A percentile compares a stretch with the other conserved stretches of the same genome.
Conservation (phyloP, 345 rosid genomes). For the Mallotus nudiflorus region DNA sequence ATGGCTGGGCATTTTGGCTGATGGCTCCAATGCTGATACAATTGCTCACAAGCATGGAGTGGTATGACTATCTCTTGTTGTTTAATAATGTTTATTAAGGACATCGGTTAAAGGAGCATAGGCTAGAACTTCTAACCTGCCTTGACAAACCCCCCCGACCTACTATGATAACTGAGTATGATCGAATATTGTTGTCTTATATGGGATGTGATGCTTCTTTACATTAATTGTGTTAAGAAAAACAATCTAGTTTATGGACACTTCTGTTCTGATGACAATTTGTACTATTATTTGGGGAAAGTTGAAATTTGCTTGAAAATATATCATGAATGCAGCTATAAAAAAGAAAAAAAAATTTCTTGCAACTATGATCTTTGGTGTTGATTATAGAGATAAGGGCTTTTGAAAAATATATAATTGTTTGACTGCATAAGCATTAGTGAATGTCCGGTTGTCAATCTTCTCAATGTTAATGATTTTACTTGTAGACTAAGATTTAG, state of each 20-base stretch:
- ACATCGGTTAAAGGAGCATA: not conserved
- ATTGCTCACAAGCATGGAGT: constrained; percentile 95
- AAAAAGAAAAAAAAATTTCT: not conserved
- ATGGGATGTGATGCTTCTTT: not conserved
- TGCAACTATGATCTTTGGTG: not conserved
- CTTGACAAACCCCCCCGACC: not conserved
- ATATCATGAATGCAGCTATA: not conserved
- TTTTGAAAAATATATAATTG: not conserved
- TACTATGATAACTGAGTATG: not conserved
- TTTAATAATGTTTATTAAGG: not conserved
- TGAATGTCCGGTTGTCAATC: not conserved
- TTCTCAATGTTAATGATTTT: not conserved
- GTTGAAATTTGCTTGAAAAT: not conserved
- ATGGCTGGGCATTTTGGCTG: constrained; percentile 68
- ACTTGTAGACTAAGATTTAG: not conserved
- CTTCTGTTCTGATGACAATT: not conserved
- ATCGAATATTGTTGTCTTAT: constrained; percentile 1
- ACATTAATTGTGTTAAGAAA: not conserved
- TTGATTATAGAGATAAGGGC: not conserved
- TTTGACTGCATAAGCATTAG: not conserved
- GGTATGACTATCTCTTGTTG: constrained; percentile 47
- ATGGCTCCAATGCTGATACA: constrained; percentile 67
- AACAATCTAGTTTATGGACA: not conserved
- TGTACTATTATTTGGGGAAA: not conserved
- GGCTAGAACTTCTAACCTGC: not conserved